Evolutionary conservation across 1,284 basidiomycete species (phyloP).

Genomic region (Austropuccinia psidii): DNA sequence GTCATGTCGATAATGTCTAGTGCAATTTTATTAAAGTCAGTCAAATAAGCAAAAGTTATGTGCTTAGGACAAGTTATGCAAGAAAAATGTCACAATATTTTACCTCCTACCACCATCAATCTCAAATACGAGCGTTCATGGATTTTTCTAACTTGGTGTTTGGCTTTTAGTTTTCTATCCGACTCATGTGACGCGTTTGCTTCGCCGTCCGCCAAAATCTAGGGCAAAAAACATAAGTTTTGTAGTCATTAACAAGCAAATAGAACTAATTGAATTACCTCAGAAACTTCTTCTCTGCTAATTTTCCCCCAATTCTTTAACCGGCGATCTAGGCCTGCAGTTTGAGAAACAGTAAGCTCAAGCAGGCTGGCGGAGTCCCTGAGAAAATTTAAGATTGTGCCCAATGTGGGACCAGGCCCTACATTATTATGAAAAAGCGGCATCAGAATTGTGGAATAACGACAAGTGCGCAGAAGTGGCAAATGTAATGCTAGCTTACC

Average conservation of each 20-base stretch:
- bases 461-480: background rate
- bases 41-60: background rate
- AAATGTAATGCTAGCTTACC: conserved; percentile 8
- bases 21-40: background rate
- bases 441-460: background rate
- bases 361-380: conserved; percentile 23
- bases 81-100: background rate
- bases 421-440: background rate
- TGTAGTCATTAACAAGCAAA: background rate
- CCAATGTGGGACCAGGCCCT: conserved; percentile 30
- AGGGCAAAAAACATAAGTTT: background rate
- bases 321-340: conserved; percentile 3
- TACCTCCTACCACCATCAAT: conserved; percentile 20
- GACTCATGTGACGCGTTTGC: conserved; percentile 20
- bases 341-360: conserved; percentile 29
- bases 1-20: conserved; percentile 35
- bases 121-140: conserved; percentile 19
- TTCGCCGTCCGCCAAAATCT: conserved; percentile 29
- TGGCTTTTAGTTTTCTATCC: conserved; percentile 28
- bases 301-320: conserved; percentile 35
- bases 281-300: conserved; percentile 33
- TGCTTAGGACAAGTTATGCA: background rate
- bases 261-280: conserved; percentile 9
- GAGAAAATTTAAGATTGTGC: conserved; percentile 30
- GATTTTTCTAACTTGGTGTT: conserved; percentile 14